phyloP scores from a whole-genome alignment of 257 asterid species.

The Mentha longifolia region DNA sequence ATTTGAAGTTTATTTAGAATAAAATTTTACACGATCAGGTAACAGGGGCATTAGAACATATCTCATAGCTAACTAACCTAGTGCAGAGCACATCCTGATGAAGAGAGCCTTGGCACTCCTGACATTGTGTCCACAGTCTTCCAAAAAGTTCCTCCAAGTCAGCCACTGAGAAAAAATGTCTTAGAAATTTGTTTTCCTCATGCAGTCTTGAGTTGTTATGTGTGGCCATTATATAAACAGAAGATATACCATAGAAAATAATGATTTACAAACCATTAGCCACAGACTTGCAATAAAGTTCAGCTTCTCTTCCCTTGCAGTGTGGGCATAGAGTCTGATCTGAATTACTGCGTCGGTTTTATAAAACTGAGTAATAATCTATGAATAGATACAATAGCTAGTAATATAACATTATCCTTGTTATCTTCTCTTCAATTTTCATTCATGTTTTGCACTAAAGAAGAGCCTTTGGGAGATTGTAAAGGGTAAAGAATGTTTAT shows the following conservation, averaged over 20 bases:
- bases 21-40: too few species aligned
- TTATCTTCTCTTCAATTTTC: not conserved
- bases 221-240: not conserved
- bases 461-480: not conserved
- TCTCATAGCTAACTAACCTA: conserved; percentile 62
- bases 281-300: conserved; percentile 92
- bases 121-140: conserved; percentile 98
- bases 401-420: conserved; percentile 8
- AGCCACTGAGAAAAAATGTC: conserved; percentile 58
- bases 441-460: not conserved
- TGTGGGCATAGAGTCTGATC: conserved; percentile 82
- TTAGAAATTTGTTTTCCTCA: not conserved
- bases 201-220: conserved; percentile 1
- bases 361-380: conserved; percentile 21
- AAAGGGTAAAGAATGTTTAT: not conserved
- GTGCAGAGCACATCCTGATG: conserved; percentile 99
- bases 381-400: not conserved
- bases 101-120: conserved; percentile 99
- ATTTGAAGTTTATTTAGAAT: too few species aligned
- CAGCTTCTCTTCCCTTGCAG: conserved; percentile 99
- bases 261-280: conserved; percentile 64
- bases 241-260: conserved; percentile 12
- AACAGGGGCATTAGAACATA: not conserved
- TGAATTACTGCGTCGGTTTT: conserved; percentile 59
- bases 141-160: conserved; percentile 96